Percentiles rank a stretch among this genome's conserved stretches.
These are phyloP conservation scores for Hypoxylon trugodes DNA, from an alignment of 495 filamentous ascomycete species.

Conservation along the genomic window DNA sequence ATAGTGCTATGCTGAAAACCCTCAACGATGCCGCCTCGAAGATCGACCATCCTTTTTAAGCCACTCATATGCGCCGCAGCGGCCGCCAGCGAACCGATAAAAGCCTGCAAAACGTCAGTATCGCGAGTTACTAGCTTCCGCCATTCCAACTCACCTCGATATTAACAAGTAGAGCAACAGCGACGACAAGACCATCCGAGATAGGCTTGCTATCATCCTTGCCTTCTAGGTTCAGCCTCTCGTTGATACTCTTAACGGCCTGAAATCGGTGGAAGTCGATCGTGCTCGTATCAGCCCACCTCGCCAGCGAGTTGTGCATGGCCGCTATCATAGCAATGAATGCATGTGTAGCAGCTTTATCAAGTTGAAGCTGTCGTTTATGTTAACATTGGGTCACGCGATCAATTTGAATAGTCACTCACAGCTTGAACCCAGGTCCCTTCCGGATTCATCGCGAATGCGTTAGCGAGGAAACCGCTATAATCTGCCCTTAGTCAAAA, in stretches of 20 bases:
- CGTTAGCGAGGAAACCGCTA: constrained; percentile 44
- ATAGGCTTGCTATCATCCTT: constrained; percentile 40
- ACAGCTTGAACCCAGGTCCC: constrained; percentile 44
- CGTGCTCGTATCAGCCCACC: constrained; percentile 43
- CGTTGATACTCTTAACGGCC: constrained; percentile 44
- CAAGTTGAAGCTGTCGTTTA: constrained; percentile 37
- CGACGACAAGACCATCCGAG: constrained; percentile 43
- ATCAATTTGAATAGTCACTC: not conserved
- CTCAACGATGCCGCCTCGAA: constrained; percentile 42
- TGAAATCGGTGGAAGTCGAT: constrained; percentile 46
- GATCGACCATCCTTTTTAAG: constrained; percentile 43
- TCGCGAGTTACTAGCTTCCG: not conserved
- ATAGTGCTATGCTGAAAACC: constrained; percentile 42
- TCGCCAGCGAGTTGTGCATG: constrained; percentile 44
- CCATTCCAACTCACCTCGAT: constrained; percentile 32
- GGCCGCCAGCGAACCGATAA: constrained; percentile 39
- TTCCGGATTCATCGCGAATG: constrained; percentile 47
- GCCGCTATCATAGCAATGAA: constrained; percentile 46
- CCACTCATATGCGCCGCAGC: constrained; percentile 45
- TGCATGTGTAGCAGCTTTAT: constrained; percentile 43
- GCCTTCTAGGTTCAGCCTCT: constrained; percentile 43
- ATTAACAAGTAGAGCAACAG: constrained; percentile 43
- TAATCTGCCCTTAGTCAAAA: constrained; percentile 37
- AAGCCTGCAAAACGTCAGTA: constrained; percentile 30
- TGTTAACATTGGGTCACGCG: not conserved